These are phyloP conservation scores for Penicillium paxilli DNA, from an alignment of 495 filamentous ascomycete species.

Conservation along the genomic window DNA sequence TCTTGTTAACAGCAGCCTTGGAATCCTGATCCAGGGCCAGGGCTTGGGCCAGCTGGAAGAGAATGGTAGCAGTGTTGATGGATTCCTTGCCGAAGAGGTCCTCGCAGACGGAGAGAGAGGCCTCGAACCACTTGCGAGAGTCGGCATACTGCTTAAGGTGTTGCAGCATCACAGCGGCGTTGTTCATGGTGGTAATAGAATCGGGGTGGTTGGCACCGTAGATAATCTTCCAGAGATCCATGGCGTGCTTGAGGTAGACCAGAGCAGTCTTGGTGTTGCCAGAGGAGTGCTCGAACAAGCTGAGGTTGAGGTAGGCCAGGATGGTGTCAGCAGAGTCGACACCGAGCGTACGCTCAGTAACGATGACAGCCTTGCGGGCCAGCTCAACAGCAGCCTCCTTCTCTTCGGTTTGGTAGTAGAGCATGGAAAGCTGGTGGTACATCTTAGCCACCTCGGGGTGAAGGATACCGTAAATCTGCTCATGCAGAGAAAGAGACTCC, in stretches of 20 bases:
- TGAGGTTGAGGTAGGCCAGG: conserved; percentile 91
- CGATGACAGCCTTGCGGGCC: conserved; percentile 93
- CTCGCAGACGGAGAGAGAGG: conserved; percentile 83
- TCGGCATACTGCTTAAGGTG: conserved; percentile 87
- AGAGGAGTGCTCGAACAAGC: conserved; percentile 89
- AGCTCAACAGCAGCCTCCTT: conserved; percentile 94
- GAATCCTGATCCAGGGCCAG: conserved; percentile 90
- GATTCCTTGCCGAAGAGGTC: conserved; percentile 81
- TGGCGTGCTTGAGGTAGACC: conserved; percentile 83
- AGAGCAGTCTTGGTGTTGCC: conserved; percentile 85
- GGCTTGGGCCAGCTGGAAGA: conserved; percentile 96
- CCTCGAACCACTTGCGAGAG: conserved; percentile 95
- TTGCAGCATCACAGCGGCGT: conserved; percentile 98
- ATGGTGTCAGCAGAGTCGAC: conserved; percentile 93
- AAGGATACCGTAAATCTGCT: conserved; percentile 98
- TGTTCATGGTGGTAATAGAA: conserved; percentile 98
- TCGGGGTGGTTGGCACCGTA: conserved; percentile 94
- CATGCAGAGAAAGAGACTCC: conserved; percentile 92
- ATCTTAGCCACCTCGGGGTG: conserved; percentile 96
- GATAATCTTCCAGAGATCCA: conserved; percentile 95
- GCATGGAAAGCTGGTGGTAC: conserved; percentile 90
- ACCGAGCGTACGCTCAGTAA: conserved; percentile 91
- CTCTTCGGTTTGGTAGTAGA: conserved; percentile 94
- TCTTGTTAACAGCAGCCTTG: conserved; percentile 83
- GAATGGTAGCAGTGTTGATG: conserved; percentile 89